A percentile compares a stretch with the other conserved stretches of the same genome.
phyloP scores from a whole-genome alignment of 2,329 filamentous ascomycete genomes.

The Dothistroma septosporum region DNA sequence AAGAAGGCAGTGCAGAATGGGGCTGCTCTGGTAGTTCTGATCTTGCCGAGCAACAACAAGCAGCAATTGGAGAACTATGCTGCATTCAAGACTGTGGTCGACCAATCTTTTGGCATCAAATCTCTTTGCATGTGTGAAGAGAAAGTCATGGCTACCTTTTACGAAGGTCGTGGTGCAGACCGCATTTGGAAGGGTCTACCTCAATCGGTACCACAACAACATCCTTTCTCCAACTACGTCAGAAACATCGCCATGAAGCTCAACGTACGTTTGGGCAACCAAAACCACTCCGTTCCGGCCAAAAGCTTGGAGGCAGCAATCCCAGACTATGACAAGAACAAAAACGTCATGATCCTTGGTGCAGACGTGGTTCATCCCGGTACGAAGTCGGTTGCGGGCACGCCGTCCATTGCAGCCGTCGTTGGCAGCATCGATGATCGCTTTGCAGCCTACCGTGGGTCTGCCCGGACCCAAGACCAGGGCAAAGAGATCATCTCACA shows the following conservation, averaged over 20 bases:
- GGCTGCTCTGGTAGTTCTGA: not conserved
- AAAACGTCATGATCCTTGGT: conserved; percentile 39
- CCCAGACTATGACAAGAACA: not conserved
- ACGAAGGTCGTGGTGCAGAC: too few relatives aligned
- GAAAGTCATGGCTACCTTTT: conserved; percentile 1
- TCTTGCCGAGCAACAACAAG: not conserved
- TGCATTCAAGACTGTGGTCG: conserved; percentile 10
- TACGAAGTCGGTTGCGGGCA: conserved; percentile 17
- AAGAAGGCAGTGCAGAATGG: not conserved
- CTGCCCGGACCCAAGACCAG: conserved; percentile 34
- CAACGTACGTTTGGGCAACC: conserved; percentile 13
- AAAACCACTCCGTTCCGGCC: conserved; percentile 15
- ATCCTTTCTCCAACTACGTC: conserved; percentile 5
- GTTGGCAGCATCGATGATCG: conserved; percentile 38
- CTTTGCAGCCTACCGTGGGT: conserved; percentile 35
- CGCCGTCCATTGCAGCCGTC: conserved; percentile 41
- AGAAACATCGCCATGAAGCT: conserved; percentile 20
- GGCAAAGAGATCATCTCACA: conserved; percentile 30
- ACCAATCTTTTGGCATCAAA: conserved; percentile 11
- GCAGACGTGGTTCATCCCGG: conserved; percentile 44
- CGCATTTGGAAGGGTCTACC: not conserved
- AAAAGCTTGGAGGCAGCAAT: not conserved
- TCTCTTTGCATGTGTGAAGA: conserved; percentile 8
- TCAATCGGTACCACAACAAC: not conserved
- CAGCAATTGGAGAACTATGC: not conserved